Percentiles rank a stretch among this genome's conserved stretches.
These are phyloP conservation scores for Arthromyces matolae DNA, from an alignment of 768 basidiomycete species.

Conservation along the genomic window DNA sequence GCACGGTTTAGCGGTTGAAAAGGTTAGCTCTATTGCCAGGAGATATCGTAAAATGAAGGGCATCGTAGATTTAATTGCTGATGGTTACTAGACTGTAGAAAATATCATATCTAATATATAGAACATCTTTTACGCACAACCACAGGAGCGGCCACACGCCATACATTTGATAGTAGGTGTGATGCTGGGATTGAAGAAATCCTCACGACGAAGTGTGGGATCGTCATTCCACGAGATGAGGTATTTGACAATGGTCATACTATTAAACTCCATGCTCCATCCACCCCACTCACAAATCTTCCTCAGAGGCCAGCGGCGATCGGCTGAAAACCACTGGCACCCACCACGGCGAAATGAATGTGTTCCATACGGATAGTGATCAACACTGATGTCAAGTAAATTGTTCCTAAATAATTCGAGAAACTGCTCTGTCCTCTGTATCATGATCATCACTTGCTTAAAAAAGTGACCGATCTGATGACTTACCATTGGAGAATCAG, in stretches of 20 bases:
- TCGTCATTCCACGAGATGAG: constrained; percentile 39
- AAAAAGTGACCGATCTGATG: neutral
- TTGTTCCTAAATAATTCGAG: constrained; percentile 38
- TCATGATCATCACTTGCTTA: neutral
- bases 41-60: constrained; percentile 4
- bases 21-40: constrained; percentile 11
- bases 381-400: constrained; percentile 34
- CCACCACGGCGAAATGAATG: constrained; percentile 40
- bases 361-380: constrained; percentile 28
- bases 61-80: neutral
- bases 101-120: neutral
- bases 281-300: constrained; percentile 46
- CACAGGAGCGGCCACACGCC: constrained; percentile 28
- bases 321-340: constrained; percentile 34
- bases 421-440: constrained; percentile 33
- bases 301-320: constrained; percentile 30
- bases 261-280: constrained; percentile 38
- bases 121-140: constrained; percentile 19
- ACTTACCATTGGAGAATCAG: constrained; percentile 23
- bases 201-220: constrained; percentile 26
- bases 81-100: no score
- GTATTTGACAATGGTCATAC: constrained; percentile 39
- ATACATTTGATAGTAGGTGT: constrained; percentile 20
- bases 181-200: constrained; percentile 33
- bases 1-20: constrained; percentile 7